phyloP scores from a whole-genome alignment of 805 yeast species.

The Pichia pseudocactophila region DNA sequence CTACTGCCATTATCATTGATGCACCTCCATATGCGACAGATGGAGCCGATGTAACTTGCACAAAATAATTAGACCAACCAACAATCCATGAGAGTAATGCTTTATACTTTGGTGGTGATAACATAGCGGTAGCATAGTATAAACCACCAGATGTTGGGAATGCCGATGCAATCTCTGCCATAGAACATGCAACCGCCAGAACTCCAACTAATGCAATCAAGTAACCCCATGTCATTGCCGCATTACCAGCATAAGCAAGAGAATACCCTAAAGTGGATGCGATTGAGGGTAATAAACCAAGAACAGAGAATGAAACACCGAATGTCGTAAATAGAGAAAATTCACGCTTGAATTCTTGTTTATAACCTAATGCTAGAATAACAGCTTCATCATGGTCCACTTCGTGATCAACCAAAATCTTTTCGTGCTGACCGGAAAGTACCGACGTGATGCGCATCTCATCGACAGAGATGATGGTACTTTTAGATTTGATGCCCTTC shows the following conservation, averaged over 20 bases:
- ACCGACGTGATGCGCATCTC: constrained; percentile 19
- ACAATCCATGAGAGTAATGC: constrained; percentile 53
- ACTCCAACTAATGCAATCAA: constrained; percentile 47
- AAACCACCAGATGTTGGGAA: constrained; percentile 64
- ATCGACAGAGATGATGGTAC: constrained; percentile 21
- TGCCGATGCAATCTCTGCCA: constrained; percentile 59
- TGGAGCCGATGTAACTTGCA: constrained; percentile 55
- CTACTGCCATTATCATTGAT: constrained; percentile 45
- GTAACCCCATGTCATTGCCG: constrained; percentile 60
- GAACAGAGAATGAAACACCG: constrained; percentile 55
- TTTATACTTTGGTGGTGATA: constrained; percentile 47
- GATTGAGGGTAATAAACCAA: constrained; percentile 58
- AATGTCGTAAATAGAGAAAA: constrained; percentile 49
- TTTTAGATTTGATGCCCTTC: constrained; percentile 11
- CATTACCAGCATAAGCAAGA: constrained; percentile 50
- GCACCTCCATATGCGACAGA: constrained; percentile 53
- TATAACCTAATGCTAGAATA: constrained; percentile 51
- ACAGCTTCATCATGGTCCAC: constrained; percentile 43
- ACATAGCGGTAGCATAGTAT: constrained; percentile 57
- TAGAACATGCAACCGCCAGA: constrained; percentile 46
- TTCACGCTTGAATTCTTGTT: constrained; percentile 57
- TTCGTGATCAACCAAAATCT: constrained; percentile 35
- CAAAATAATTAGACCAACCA: constrained; percentile 58
- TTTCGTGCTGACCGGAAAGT: constrained; percentile 18
- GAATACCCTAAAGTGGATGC: constrained; percentile 57